phyloP scores from a whole-genome alignment of 805 yeast genomes.

The Candida boleticola region DNA sequence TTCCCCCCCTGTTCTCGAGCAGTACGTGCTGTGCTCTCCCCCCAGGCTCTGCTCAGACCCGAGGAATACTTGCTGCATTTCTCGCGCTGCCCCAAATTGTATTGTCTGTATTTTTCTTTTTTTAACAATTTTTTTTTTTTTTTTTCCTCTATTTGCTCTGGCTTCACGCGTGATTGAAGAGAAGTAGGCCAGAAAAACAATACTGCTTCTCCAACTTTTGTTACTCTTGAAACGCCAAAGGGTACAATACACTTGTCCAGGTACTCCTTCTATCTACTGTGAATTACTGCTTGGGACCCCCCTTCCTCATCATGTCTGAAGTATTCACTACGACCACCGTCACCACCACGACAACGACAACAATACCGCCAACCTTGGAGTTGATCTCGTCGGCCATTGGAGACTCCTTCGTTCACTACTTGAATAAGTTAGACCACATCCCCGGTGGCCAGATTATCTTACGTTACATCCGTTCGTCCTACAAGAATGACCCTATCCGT shows the following conservation, averaged over 20 bases:
- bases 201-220: too few species aligned
- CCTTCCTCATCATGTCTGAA: too few species aligned
- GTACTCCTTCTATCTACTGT: too few species aligned
- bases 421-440: slow-evolving; percentile 32
- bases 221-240: too few species aligned
- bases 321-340: slow-evolving; percentile 13
- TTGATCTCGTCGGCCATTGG: slow-evolving; percentile 30
- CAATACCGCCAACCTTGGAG: slow-evolving; percentile 38
- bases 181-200: neutral
- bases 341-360: slow-evolving; percentile 24
- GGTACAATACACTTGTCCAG: too few species aligned
- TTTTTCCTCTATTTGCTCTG: neutral
- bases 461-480: slow-evolving; percentile 78
- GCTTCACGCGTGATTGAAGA: neutral
- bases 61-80: too few species aligned
- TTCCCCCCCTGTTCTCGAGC: too few species aligned
- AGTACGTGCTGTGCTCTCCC: too few species aligned
- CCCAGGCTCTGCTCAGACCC: too few species aligned
- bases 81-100: too few species aligned
- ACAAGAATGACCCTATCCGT: slow-evolving; percentile 90
- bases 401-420: slow-evolving; percentile 32
- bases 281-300: too few species aligned
- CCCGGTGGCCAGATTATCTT: slow-evolving; percentile 63
- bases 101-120: neutral
- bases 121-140: neutral